Base-by-base conservation (phyloP, 208 protist genomes). In the Tritrichomonas musculus region DNA sequence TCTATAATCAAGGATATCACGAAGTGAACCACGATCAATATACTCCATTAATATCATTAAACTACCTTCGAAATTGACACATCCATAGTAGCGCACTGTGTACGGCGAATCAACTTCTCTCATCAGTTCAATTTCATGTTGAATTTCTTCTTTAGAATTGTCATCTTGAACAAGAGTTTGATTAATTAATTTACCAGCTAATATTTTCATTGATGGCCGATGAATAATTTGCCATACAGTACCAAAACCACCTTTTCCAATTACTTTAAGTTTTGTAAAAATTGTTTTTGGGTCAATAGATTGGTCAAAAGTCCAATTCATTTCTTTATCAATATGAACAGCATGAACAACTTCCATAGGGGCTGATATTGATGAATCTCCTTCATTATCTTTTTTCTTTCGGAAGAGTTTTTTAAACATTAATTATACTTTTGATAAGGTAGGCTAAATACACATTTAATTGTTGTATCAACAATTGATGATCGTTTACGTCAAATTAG, bases 211-310 rank as follows among this genome's bases (percentile, higher is more conserved):
- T 33, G 47, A 57, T 13, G 47, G 41, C 5, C 47, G 44, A 47
- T 88, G 44, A 36, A 88, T 1, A 27, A 88, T 49, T 50, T 88
- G 41, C n/a, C 27, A 88, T 17, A 88, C 77, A n/a, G 41, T 50
- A 39, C 77, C 77, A 36, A 88, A 88, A 1, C 77, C 77, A 33
- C 77, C 77, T 88, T 88, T 88, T 57, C 77, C 77, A 57, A 88
- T 88, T 17, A 44, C 44, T 88, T 88, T 53, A 8, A 88, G 20
- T 8, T 44, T 88, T 13, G 47, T 53, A 57, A 88, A 88, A 47
- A 88, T n/a, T 33, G 77, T 53, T 53, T 88, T 53, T 0, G 77
- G 77, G 30, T 88, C 77, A 36, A 47, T 36, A 13, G 77, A 39
- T 33, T 44, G 8, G 57, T 88, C 77, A 88, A 88, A 88, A 11